Base-by-base conservation (phyloP, 148 eudicot genomes). In the Vaccinium corymbosum region DNA sequence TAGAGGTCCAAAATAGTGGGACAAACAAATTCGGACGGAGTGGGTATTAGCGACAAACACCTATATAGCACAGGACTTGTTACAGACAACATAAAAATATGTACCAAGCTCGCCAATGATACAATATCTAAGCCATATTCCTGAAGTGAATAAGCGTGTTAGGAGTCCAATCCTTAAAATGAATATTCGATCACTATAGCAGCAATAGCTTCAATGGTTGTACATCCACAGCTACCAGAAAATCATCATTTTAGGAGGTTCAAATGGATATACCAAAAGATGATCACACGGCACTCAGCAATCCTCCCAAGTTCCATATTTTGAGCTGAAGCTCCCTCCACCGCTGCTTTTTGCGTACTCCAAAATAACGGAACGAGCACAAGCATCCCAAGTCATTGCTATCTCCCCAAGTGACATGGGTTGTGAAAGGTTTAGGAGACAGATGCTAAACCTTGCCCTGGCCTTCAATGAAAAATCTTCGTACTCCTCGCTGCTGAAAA, bases 241-340 rank as follows among this genome's bases (percentile, higher is more conserved):
- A 42, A 42, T 42, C 46, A 42, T 42, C 46, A 42, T 42, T 42
- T 42, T 42, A 42, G 46, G 46, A 42, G 46, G 46, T 42, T 42
- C 46, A 42, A 42, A 5, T 42, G 46, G 46, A 42, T 42, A 42
- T 42, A 7, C 46, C 46, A 68, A 68, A 68, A 13, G 35, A 68
- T 16, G 79, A 76, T 92, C 88, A 95, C n/a, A 93, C 85, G 72
- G 96, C 91, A 85, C 82, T 92, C 89, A 87, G 90, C 94, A 93
- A 75, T 89, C 90, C 87, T 97, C 98, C 99, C 99, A 97, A 29
- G 92, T 85, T 72, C 99, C 99, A 82, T 93, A 97, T 81, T 90
- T 93, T 9, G 98, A 94, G 88, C 98, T 94, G 91, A 97, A 94
- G 85, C 87, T 95, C 76, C 99, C 99, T 80, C 98, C 99, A 70